These are phyloP conservation scores for Rhododendron griersonianum DNA, from an alignment of 148 eudicot species.

Conservation along the genomic window DNA sequence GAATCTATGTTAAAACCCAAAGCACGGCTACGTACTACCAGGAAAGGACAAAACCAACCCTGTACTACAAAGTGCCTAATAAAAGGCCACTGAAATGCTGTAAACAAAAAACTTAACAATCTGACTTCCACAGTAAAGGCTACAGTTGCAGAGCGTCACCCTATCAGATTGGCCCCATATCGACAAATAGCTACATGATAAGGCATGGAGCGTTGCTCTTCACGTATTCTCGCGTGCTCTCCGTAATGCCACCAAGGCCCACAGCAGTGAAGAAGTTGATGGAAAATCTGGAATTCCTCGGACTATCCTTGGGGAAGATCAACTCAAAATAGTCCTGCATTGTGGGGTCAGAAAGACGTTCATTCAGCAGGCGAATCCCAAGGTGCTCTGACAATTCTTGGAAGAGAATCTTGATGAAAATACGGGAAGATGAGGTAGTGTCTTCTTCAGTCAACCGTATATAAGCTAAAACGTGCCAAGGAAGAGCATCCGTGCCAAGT, in stretches of 20 bases:
- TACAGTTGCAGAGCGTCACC: not conserved
- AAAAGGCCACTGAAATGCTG: not conserved
- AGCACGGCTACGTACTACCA: not conserved
- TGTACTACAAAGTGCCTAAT: not conserved
- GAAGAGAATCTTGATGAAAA: slow-evolving; percentile 91
- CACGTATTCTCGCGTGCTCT: slow-evolving; percentile 68
- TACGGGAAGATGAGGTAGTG: slow-evolving; percentile 88
- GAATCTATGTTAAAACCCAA: not conserved
- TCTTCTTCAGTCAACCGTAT: slow-evolving; percentile 88
- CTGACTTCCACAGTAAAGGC: not conserved
- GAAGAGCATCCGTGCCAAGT: slow-evolving; percentile 80
- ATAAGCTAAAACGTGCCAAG: slow-evolving; percentile 81
- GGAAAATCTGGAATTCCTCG: slow-evolving; percentile 66
- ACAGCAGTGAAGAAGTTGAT: slow-evolving; percentile 86
- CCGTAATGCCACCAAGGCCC: slow-evolving; percentile 86
- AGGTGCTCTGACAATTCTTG: slow-evolving; percentile 86
- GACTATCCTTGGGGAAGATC: slow-evolving; percentile 72
- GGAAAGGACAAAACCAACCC: not conserved
- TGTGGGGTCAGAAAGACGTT: slow-evolving; percentile 65
- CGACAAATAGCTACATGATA: no score
- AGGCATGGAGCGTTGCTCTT: slow-evolving; percentile 30
- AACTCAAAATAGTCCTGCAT: slow-evolving; percentile 81
- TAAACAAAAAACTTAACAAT: not conserved
- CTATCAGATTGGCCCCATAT: not conserved
- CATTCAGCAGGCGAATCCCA: slow-evolving; percentile 65